Conservation (phyloP, 805 yeast species). For the Candida dajiaensis region DNA sequence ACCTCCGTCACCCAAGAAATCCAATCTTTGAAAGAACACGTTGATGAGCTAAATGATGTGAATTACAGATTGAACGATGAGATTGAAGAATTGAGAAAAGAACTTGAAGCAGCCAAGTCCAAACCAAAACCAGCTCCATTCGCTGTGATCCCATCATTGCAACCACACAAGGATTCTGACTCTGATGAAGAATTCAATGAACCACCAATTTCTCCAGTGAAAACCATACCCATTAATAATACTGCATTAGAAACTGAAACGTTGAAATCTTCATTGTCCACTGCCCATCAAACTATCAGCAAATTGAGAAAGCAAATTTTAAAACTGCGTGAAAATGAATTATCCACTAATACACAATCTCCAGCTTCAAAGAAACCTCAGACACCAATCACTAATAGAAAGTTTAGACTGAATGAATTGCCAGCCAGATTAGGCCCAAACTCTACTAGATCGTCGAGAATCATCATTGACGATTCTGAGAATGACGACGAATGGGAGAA, state of each 20-base stretch:
- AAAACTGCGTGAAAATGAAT: constrained; percentile 22
- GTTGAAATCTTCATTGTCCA: constrained; percentile 54
- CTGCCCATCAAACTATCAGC: constrained; percentile 58
- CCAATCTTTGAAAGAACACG: constrained; percentile 42
- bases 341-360: constrained; percentile 13
- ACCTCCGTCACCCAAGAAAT: constrained; percentile 35
- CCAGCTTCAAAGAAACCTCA: constrained; percentile 13
- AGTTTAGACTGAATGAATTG: constrained; percentile 6
- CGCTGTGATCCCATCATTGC: constrained; percentile 17
- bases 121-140: constrained; percentile 13
- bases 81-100: constrained; percentile 22
- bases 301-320: constrained; percentile 40
- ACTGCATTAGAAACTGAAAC: constrained; percentile 59
- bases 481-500: constrained; percentile 24
- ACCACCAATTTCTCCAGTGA: constrained; percentile 31
- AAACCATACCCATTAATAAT: constrained; percentile 33
- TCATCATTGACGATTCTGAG: constrained; percentile 17
- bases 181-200: constrained; percentile 34
- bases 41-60: constrained; percentile 61
- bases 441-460: constrained; percentile 21
- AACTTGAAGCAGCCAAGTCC: constrained; percentile 13
- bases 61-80: constrained; percentile 51
- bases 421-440: constrained; percentile 14
- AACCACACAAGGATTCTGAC: constrained; percentile 22
- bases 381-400: constrained; percentile 7